Base-by-base conservation (phyloP, 495 filamentous ascomycete species). In the Penicillium steckii region DNA sequence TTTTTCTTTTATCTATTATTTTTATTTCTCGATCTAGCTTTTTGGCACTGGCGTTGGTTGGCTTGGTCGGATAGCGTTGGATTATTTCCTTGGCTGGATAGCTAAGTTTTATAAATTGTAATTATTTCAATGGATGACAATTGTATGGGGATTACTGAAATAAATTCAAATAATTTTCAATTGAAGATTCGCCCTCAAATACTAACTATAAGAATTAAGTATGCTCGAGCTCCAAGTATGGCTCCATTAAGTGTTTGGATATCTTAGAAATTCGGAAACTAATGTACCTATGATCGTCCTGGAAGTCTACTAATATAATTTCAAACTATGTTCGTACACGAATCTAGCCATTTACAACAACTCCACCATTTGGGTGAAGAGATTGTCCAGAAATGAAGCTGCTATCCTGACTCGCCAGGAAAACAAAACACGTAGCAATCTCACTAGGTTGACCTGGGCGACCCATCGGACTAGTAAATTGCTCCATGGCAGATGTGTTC, bases 371-470 rank as follows among this genome's bases (percentile, higher is more conserved):
- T 37, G 85, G 86, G 65, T 89, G 86, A 50, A 90, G 74, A 27
- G 66, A 55, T 52, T 75, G 70, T 8, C 72, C 69, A 8, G 69
- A 72, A 18, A 88, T 82, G 33, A 80, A 81, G 42, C 83, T 85
- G 61, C 87, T 90, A 59, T 93, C 89, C 46, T 76, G 71, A 46
- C 84, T 83, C 0, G 88, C 88, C 60, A 93, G 70, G 68, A 92
- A 92, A 9, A 92, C 87, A 49, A 91, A 89, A 54, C 85, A 91
- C 0, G 86, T 85, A 1, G 87, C 89, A 48, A 94, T 82, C 75
- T 92, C 89, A 53, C 79, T 84, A 1, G 87, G 89, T 72, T 91
- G 87, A 0, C 81, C 84, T 0, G 88, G 87, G 19, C 90, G 72
- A 8, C 89, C 88, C 81, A 94, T 90, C 1, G 89, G 89, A n/a